Evolutionary conservation across 1,284 basidiomycete genomes (phyloP), one percentile per base, ranked within the genome.

Genomic region (Butyriboletus appendiculatus): DNA sequence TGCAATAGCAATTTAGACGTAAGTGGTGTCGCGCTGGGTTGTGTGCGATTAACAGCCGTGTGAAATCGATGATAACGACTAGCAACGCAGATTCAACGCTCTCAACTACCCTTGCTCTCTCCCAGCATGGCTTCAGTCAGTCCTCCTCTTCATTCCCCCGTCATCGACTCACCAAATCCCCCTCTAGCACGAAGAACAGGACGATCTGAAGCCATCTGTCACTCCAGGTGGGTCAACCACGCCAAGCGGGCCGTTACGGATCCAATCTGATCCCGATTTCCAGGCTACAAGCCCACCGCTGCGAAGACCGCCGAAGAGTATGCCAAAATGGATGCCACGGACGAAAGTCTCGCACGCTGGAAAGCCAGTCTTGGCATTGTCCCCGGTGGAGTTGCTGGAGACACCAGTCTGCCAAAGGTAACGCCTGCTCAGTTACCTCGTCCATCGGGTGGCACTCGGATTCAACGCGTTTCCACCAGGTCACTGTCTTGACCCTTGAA

Each of bases 291-390:
- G 72, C 80, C 80, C 44, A 69, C 74, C n/a, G 81, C 79, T 55
- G 80, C 76, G 20, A 92, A 88, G 74, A 76, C 76, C 43, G 73
- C 84, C 18, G 86, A 88, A 43, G 89, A 91, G 67, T 89, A 89
- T 55, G 84, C 83, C 15, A 74, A 85, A 43, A 81, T 95, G 50
- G 93, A 95, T 72, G 89, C 88, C 12, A 78, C 90, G 56, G 93
- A 96, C 70, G 92, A 94, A 72, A 92, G 88, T 70, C 76, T 92
- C 66, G 82, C 83, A 15, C 86, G 92, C 59, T 96, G 93, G 93
- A 96, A 96, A 71, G 92, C 90, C 24, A 94, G 88, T 58, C 80
- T 96, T 34, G 94, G 94, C 50, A 86, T 96, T 60, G 81, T 81
- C 45, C 79, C 86, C 22, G 85, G 81, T 48, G 77, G 64, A 16